Base-by-base conservation (phyloP, 768 basidiomycete species). In the Suillus brevipes region DNA sequence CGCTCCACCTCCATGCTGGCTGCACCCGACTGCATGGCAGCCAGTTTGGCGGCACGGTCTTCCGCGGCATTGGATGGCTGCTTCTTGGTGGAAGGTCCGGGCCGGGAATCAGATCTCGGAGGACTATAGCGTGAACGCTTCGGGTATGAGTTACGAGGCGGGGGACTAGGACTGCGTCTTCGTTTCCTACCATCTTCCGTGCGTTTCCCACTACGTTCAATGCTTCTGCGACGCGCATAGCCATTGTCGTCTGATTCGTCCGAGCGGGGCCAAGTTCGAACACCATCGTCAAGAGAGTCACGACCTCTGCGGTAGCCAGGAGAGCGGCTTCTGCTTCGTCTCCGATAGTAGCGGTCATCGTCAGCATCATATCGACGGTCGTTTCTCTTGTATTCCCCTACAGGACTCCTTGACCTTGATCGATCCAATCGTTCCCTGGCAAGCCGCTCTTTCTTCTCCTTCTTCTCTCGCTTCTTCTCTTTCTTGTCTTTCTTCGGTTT, bases 11-110 rank as follows among this genome's bases (percentile, higher is more conserved):
- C 84, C 79, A 94, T 82, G 9, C 77, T 75, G n/a, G 80, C 75
- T 1, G 97, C 97, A 65, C 89, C 86, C 2, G 83, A 78, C 28
- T 89, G 78, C 97, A 99, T 99, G 6, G 94, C 91, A 0, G 94
- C 96, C 36, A 99, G 81, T n/a, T 92, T 89, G 34, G 92, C 91
- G 4, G 89, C 88, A 40, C 95, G 89, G 36, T 89, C 90, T 1
- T 83, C 81, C 9, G 77, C 73, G 60, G 69, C 65, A 59, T 74
- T 69, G 40, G 72, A 60, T 37, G 64, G 36, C 31, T 69, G 69
- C 23, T 61, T 53, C 67, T 73, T 62, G 12, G 36, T 31, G 1
- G 60, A 65, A n/a, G 64, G 58, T 8, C 67, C 64, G 52, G 66
- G 64, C n/a, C 62, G 60, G 20, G 65, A 64, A 8, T 67, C 69